These are phyloP conservation scores for Mortierella sp. DNA, from an alignment of 371 early-diverging fungal genomes.

Conservation along the genomic window DNA sequence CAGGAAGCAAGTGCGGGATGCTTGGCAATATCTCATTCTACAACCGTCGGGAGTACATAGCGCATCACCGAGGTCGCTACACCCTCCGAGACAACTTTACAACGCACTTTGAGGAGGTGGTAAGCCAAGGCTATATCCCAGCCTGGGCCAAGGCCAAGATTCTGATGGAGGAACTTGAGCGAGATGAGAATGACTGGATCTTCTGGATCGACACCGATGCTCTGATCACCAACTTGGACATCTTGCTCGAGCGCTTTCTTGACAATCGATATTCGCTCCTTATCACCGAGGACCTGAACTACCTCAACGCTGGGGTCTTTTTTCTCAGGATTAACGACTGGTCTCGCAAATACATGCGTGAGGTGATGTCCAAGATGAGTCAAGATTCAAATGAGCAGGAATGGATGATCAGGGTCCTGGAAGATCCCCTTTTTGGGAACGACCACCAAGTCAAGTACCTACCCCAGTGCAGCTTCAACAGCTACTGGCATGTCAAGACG, in stretches of 20 bases:
- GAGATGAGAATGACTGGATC: constrained; percentile 31
- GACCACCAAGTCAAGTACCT: constrained; percentile 29
- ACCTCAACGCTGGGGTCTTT: constrained; percentile 32
- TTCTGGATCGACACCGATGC: constrained; percentile 44
- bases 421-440: constrained; percentile 1
- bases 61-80: constrained; percentile 31
- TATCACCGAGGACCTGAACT: constrained; percentile 21
- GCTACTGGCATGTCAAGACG: constrained; percentile 29
- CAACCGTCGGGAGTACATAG: constrained; percentile 32
- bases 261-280: constrained; percentile 34
- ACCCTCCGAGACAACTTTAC: constrained; percentile 36
- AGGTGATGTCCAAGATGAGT: constrained; percentile 12
- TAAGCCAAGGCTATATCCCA: constrained; percentile 12
- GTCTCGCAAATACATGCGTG: constrained; percentile 24
- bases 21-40: constrained; percentile 15
- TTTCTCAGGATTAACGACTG: constrained; percentile 36
- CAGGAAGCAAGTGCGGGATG: constrained; percentile 22
- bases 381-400: constrained; percentile 19
- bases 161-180: constrained; percentile 24
- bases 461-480: constrained; percentile 48
- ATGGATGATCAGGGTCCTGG: constrained; percentile 30
- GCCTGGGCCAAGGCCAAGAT: constrained; percentile 40
- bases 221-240: constrained; percentile 36
- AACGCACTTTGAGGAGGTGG: constrained; percentile 20
- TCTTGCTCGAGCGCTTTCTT: constrained; percentile 26